These are phyloP conservation scores for Claviceps maximensis DNA, from an alignment of 2,329 filamentous ascomycete species.

Conservation along the genomic window DNA sequence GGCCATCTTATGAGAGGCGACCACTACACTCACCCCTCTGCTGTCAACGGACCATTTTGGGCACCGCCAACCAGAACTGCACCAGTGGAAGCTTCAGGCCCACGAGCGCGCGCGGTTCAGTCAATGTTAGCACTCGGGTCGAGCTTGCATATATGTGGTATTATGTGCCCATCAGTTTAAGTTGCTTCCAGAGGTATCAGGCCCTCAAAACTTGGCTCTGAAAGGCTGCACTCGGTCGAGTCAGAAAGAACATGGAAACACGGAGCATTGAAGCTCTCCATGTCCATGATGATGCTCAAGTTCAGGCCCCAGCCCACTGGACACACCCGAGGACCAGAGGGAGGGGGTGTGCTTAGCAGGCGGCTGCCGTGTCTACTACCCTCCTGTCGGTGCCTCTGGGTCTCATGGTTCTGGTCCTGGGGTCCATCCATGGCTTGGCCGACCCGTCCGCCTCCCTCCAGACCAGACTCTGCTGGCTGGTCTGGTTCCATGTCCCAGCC, in stretches of 20 bases:
- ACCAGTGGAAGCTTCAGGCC: background rate
- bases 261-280: too few species aligned
- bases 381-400: constrained; percentile 3
- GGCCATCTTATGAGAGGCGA: background rate
- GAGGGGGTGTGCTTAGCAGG: background rate
- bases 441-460: constrained; percentile 1
- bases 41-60: background rate
- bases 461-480: too few species aligned
- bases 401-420: constrained; percentile 4
- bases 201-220: too few species aligned
- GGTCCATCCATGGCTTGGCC: constrained; percentile 4
- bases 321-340: background rate
- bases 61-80: background rate
- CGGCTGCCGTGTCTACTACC: constrained; percentile 1
- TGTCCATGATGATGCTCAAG: background rate
- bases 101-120: background rate
- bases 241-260: too few species aligned
- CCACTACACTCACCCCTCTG: background rate
- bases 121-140: background rate
- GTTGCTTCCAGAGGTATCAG: too few species aligned
- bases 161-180: too few species aligned
- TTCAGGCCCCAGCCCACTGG: background rate
- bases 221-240: too few species aligned
- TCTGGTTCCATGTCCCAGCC: too few species aligned
- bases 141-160: background rate